Evolutionary conservation across 2,329 filamentous ascomycete genomes (phyloP).

Genomic region (Trichoderma semiorbis): DNA sequence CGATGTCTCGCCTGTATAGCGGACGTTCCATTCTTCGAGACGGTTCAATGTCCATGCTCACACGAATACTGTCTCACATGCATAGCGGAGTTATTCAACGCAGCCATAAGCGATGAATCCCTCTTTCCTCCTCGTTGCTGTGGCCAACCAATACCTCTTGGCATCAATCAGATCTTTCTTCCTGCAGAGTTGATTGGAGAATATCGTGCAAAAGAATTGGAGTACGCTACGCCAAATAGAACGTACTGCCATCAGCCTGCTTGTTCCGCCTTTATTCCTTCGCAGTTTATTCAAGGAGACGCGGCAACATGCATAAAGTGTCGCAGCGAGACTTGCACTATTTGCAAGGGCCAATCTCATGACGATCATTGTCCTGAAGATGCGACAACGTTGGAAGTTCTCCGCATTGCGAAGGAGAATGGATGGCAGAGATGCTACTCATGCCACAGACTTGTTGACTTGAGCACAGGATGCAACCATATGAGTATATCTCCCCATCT

Average conservation of each 20-base stretch:
- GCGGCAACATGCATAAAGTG: constrained; percentile 44
- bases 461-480: neutral
- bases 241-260: constrained; percentile 46
- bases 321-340: constrained; percentile 41
- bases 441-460: neutral
- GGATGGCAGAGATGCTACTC: neutral
- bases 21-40: neutral
- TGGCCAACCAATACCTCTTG: constrained; percentile 36
- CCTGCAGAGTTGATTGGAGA: constrained; percentile 29
- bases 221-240: constrained; percentile 45
- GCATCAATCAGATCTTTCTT: constrained; percentile 34
- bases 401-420: neutral
- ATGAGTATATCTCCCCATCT: neutral
- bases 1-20: neutral
- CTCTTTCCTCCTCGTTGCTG: constrained; percentile 56
- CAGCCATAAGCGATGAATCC: constrained; percentile 43
- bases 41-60: constrained; percentile 30
- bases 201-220: constrained; percentile 45
- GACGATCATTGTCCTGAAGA: constrained; percentile 46
- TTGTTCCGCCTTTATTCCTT: constrained; percentile 48
- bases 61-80: constrained; percentile 53
- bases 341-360: constrained; percentile 48
- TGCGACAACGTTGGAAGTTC: constrained; percentile 19
- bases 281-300: constrained; percentile 28
- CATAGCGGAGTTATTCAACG: constrained; percentile 38